These are phyloP conservation scores for Gossypium ekmanianum DNA, from an alignment of 345 rosid genomes.

Conservation along the genomic window DNA sequence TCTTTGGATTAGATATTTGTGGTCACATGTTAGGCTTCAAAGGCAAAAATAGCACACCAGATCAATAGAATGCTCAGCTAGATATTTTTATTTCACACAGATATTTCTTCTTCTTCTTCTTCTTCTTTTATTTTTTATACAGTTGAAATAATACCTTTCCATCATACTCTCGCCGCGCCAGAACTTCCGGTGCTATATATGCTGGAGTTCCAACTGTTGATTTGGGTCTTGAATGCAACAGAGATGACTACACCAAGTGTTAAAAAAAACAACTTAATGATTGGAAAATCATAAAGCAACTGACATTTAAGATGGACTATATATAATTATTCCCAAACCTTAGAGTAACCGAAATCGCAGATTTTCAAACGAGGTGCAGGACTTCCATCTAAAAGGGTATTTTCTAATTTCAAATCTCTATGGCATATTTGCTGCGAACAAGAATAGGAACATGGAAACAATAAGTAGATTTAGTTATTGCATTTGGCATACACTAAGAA, in stretches of 20 bases:
- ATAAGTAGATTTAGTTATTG: neutral
- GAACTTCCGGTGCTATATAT: conserved; percentile 90
- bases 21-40: conserved; percentile 6
- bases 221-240: conserved; percentile 88
- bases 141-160: conserved; percentile 50
- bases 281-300: no score
- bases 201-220: conserved; percentile 97
- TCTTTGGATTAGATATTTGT: neutral
- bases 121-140: neutral
- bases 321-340: conserved; percentile 37
- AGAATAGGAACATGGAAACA: neutral
- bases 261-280: neutral
- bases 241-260: conserved; percentile 52
- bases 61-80: neutral
- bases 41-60: conserved; percentile 6
- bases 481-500: neutral
- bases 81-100: neutral
- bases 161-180: conserved; percentile 75
- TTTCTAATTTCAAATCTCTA: conserved; percentile 90
- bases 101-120: neutral
- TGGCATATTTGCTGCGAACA: conserved; percentile 85
- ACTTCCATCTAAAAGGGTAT: conserved; percentile 83
- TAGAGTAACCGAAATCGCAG: conserved; percentile 93
- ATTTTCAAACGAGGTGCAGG: conserved; percentile 89
- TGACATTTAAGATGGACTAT: neutral